phyloP scores from a whole-genome alignment of 139 green algal genomes.

The Choricystis sp. region DNA sequence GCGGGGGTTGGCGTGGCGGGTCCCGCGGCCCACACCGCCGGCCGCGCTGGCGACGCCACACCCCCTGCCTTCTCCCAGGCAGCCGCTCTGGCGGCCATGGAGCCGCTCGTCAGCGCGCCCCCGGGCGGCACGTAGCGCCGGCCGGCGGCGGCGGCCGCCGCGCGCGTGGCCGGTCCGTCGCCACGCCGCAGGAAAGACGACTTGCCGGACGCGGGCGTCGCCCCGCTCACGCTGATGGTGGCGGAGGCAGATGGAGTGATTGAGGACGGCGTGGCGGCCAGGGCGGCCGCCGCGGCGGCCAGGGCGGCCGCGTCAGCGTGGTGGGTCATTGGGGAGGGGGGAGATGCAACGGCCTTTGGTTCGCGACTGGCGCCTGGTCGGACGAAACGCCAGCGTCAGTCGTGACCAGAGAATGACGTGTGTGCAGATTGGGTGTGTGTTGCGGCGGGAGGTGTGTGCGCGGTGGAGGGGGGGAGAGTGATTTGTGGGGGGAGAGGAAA shows the following conservation, averaged over 20 bases:
- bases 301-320: background rate
- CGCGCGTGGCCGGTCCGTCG: slow-evolving; percentile 10
- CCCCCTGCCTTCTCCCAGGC: background rate
- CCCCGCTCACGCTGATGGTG: slow-evolving; percentile 11
- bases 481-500: too few species aligned
- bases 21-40: background rate
- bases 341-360: too few species aligned
- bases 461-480: too few species aligned
- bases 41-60: background rate
- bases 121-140: slow-evolving; percentile 26
- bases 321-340: too few species aligned
- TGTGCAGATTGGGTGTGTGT: too few species aligned
- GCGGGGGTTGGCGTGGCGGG: background rate
- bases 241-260: background rate
- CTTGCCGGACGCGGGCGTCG: too few species aligned
- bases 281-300: background rate
- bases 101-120: slow-evolving; percentile 19
- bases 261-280: background rate
- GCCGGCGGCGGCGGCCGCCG: slow-evolving; percentile 4
- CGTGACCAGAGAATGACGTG: too few species aligned
- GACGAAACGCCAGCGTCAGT: too few species aligned
- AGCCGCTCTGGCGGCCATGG: background rate
- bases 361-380: too few species aligned
- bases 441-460: too few species aligned
- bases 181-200: slow-evolving; percentile 22